Evolutionary conservation across 192 early-diverging fungal species (phyloP), one percentile per base, ranked within the genome.

Genomic region (Mortierella antarctica): DNA sequence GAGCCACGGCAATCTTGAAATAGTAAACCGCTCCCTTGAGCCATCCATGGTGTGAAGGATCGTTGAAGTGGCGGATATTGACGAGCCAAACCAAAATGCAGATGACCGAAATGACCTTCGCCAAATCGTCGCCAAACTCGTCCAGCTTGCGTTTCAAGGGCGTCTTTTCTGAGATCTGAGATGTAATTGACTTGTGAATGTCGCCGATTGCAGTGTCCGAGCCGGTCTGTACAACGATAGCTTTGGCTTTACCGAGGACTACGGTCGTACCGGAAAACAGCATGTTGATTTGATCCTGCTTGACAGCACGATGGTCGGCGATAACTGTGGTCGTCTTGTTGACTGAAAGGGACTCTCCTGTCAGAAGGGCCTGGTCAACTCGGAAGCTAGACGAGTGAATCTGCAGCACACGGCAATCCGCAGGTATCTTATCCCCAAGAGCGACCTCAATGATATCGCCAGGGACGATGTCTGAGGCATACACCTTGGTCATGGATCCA

Each of bases 1-100:
- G 87, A 5, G 98, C 97, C 56, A 99, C 97, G 31, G 97, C 98
- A 57, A 98, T 99, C 86, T 98, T 99, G 85, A 99, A 99, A 87
- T 98, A 98, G 86, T 99, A 98, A 59, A 99, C 86, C 55, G 96
- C 96, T 61, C 98, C 97, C 72, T 93, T 92, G 66, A 99, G 66
- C 97, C 96, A 99, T 42, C 95, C 95, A 68, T 93, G 89, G 84
- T 94, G 93, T 46, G 91, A 82, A 18, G 92, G 90, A 78, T 99
- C 97, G 82, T 84, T 90, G 79, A 99, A 99, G 83, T 99, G 97
- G 49, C 96, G 92, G 70, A 99, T 93, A 86, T 99, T 99, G 84
- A 99, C 95, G 45, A 95, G 65, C 97, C 97, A 99, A 53, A 99
- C 98, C 14, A 99, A 87, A 18, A 98, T 82, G 82, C 98, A 96